These are phyloP conservation scores for Isochrysis galbana DNA, from an alignment of 78 protist genomes.

Conservation along the genomic window DNA sequence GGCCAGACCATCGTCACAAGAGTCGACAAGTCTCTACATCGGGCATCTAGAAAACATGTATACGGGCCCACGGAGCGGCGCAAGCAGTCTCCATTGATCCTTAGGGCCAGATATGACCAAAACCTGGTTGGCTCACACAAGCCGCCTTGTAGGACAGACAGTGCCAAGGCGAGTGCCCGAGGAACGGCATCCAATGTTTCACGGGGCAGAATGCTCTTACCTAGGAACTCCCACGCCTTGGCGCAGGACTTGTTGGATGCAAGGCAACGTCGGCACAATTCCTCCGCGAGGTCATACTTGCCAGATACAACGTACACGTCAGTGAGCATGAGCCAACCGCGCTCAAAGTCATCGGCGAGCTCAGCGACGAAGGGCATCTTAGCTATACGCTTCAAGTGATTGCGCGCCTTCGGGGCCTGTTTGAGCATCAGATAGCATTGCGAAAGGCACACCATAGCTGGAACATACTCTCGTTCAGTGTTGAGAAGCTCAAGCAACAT, in stretches of 20 bases:
- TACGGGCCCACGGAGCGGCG: background rate
- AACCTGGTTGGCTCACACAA: too few relatives aligned
- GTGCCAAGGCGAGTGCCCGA: too few relatives aligned
- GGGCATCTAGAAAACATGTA: background rate
- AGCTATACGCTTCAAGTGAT: conserved; percentile 61
- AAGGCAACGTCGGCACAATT: conserved; percentile 49
- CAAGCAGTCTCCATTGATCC: too few relatives aligned
- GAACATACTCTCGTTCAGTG: conserved; percentile 29
- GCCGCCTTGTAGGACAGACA: too few relatives aligned
- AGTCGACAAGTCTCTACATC: too few relatives aligned
- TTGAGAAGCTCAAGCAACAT: conserved; percentile 24
- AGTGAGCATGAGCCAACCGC: conserved; percentile 66
- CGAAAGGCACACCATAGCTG: conserved; percentile 40
- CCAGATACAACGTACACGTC: conserved; percentile 68
- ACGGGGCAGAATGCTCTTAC: too few relatives aligned
- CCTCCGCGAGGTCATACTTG: conserved; percentile 72
- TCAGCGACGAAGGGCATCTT: conserved; percentile 53
- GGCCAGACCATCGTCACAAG: too few relatives aligned
- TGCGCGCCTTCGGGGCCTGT: conserved; percentile 70
- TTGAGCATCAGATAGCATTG: conserved; percentile 39
- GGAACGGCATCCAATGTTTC: too few relatives aligned
- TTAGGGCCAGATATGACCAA: too few relatives aligned
- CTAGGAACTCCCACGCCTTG: conserved; percentile 72
- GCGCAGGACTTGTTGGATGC: conserved; percentile 59
- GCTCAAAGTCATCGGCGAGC: conserved; percentile 69